These are phyloP conservation scores for Auriscalpium vulgare DNA, from an alignment of 768 basidiomycete genomes.

Conservation along the genomic window DNA sequence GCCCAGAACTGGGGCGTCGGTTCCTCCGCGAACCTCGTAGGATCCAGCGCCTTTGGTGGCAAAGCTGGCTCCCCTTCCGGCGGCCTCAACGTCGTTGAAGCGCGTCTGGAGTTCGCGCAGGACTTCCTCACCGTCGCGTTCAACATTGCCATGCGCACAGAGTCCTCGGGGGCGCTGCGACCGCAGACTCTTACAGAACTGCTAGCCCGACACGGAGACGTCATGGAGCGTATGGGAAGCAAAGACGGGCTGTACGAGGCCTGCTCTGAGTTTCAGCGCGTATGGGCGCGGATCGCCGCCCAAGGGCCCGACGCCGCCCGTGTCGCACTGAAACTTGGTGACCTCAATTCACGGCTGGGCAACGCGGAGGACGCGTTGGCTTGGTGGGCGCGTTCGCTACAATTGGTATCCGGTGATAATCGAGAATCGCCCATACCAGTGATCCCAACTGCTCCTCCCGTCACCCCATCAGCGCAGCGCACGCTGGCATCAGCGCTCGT, in stretches of 20 bases:
- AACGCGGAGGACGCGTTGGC: constrained; percentile 42
- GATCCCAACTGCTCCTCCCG: constrained; percentile 34
- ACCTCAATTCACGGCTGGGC: constrained; percentile 51
- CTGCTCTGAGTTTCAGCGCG: constrained; percentile 47
- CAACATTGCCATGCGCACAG: constrained; percentile 33
- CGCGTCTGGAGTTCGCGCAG: constrained; percentile 47
- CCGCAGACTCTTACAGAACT: constrained; percentile 48
- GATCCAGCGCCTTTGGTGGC: constrained; percentile 28
- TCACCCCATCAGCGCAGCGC: constrained; percentile 58
- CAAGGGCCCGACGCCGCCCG: constrained; percentile 40
- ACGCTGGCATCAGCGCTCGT: constrained; percentile 52
- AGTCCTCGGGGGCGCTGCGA: constrained; percentile 32
- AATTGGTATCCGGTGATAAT: constrained; percentile 32
- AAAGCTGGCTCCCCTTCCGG: constrained; percentile 26
- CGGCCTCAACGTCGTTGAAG: constrained; percentile 39
- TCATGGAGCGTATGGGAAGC: constrained; percentile 56
- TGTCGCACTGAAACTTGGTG: constrained; percentile 59
- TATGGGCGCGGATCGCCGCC: constrained; percentile 40
- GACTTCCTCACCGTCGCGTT: constrained; percentile 45
- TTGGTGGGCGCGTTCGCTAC: constrained; percentile 63
- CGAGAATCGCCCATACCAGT: constrained; percentile 15
- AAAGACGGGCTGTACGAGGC: constrained; percentile 43
- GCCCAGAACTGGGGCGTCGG: constrained; percentile 57
- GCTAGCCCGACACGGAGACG: constrained; percentile 42
- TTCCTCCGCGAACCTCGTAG: constrained; percentile 28